These are phyloP conservation scores for Saccharum hybrid DNA, from an alignment of 202 grass and related monocot genomes.

Conservation along the genomic window DNA sequence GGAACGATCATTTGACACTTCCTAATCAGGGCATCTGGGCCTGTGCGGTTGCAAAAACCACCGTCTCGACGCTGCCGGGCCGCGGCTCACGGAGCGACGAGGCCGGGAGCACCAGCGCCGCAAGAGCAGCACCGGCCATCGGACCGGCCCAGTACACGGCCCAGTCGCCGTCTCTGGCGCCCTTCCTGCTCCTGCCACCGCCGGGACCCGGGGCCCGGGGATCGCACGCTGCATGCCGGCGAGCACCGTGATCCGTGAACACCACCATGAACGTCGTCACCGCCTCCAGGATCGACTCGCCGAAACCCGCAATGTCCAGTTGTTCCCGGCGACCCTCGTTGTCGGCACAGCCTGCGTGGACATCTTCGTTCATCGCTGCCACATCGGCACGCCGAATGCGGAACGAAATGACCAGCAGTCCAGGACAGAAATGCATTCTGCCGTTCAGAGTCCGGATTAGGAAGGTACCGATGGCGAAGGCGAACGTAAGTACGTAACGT, in stretches of 20 bases:
- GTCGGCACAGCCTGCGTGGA: neutral
- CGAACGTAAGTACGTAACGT: no score
- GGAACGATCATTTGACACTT: no score
- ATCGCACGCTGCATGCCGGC: no score
- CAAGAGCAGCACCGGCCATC: slow-evolving; percentile 40
- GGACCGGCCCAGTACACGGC: slow-evolving; percentile 44
- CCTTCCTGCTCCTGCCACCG: no score
- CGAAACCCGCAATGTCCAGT: slow-evolving; percentile 1
- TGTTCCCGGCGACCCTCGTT: slow-evolving; percentile 37
- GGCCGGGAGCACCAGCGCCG: slow-evolving; percentile 29
- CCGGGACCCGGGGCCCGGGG: no score
- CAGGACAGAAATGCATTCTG: no score
- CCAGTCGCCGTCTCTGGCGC: neutral
- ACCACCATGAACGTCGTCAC: slow-evolving; percentile 34
- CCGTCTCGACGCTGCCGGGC: no score
- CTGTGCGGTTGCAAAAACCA: no score
- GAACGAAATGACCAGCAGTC: neutral
- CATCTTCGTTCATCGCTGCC: no score
- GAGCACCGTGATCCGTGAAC: no score
- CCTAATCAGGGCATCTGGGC: neutral
- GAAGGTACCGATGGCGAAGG: no score
- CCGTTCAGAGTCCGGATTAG: neutral
- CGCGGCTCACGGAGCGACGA: neutral
- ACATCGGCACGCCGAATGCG: neutral
- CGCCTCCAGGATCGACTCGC: neutral